A percentile compares a stretch with the other conserved stretches of the same genome.
phyloP scores from a whole-genome alignment of 805 yeast species.

The Pichia insulana region DNA sequence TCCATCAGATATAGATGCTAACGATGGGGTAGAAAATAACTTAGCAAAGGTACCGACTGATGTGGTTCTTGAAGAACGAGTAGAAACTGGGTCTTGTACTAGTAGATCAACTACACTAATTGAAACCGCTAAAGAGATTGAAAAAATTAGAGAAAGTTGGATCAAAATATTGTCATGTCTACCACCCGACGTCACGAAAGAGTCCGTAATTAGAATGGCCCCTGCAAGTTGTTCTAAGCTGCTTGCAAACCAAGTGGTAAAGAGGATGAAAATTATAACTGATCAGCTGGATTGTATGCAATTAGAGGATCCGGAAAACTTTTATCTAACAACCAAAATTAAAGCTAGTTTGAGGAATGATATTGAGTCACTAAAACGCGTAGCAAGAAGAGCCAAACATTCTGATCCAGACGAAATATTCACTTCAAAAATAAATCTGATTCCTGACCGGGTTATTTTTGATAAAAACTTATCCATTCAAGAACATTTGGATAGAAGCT shows the following conservation, averaged over 20 bases:
- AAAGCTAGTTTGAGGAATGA: conserved; percentile 3
- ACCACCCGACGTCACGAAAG: no score
- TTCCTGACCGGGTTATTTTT: background rate
- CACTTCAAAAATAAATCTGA: background rate
- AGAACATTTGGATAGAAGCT: conserved; percentile 4
- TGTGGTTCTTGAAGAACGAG: no score
- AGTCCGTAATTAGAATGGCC: no score
- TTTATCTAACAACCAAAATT: background rate
- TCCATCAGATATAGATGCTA: no score
- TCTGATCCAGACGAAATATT: background rate
- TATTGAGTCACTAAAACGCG: background rate
- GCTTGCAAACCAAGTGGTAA: background rate
- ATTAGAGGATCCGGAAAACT: background rate
- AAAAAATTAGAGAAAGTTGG: background rate
- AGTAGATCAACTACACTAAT: background rate
- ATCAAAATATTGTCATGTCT: no score
- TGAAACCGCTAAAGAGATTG: conserved; percentile 1
- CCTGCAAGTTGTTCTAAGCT: no score
- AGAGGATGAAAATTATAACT: conserved; percentile 5
- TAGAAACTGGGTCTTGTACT: background rate
- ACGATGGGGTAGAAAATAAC: no score
- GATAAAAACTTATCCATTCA: background rate
- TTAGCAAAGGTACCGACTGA: no score
- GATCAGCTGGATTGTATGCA: background rate
- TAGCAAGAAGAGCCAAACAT: conserved; percentile 5